Percentiles rank a stretch among this genome's conserved stretches.
Evolutionary conservation across 2,329 filamentous ascomycete species (phyloP).

Genomic region (Gyromitra esculenta): DNA sequence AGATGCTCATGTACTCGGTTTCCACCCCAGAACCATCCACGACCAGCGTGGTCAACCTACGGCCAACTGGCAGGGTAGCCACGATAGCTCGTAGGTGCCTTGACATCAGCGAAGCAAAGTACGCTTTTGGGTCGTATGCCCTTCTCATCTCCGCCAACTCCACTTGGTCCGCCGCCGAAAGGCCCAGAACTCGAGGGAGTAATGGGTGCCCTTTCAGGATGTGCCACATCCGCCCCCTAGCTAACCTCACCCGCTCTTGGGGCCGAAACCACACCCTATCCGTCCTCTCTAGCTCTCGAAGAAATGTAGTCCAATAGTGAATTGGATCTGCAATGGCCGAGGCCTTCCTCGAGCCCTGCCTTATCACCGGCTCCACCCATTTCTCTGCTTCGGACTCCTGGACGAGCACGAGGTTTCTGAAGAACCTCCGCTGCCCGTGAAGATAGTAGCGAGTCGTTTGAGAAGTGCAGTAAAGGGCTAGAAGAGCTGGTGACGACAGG

Average conservation of each 20-base stretch:
- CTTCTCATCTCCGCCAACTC: neutral
- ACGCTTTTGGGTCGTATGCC: neutral
- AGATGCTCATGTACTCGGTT: slow-evolving; percentile 36
- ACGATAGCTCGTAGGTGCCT: slow-evolving; percentile 29
- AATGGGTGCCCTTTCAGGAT: slow-evolving; percentile 5
- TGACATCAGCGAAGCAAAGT: slow-evolving; percentile 30
- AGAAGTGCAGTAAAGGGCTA: slow-evolving; percentile 14
- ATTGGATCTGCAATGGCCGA: neutral
- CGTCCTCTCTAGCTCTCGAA: neutral
- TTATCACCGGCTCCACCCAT: slow-evolving; percentile 10
- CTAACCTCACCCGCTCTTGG: neutral
- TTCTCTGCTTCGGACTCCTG: slow-evolving; percentile 6
- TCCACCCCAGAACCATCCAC: slow-evolving; percentile 50
- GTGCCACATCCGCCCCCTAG: neutral
- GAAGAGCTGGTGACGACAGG: slow-evolving; percentile 10
- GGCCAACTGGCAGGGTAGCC: slow-evolving; percentile 36
- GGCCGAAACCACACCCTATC: neutral
- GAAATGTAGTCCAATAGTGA: neutral
- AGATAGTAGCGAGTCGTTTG: slow-evolving; percentile 23
- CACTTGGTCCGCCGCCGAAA: neutral
- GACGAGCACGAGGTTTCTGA: slow-evolving; percentile 45
- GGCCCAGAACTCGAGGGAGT: neutral
- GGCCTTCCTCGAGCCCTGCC: neutral
- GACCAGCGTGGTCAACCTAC: slow-evolving; percentile 45
- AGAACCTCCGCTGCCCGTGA: slow-evolving; percentile 29